phyloP scores from a whole-genome alignment of 2,329 filamentous ascomycete genomes.

The Mariannaea elegans region DNA sequence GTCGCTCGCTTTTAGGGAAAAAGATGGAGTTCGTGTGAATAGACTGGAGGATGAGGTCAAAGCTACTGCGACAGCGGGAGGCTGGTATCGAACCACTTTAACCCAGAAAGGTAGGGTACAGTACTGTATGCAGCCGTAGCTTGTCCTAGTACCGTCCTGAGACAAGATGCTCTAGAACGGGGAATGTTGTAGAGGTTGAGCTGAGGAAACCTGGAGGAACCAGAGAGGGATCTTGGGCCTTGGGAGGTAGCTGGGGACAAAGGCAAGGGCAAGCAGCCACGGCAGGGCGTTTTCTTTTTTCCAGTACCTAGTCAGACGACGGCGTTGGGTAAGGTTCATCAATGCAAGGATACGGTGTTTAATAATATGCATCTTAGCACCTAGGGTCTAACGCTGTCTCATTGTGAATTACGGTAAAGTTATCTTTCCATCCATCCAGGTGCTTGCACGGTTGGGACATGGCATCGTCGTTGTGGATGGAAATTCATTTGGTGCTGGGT shows the following conservation, averaged over 20 bases:
- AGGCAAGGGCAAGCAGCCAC: conserved; percentile 3
- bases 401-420: too few relatives aligned
- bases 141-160: conserved; percentile 2
- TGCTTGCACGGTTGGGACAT: too few relatives aligned
- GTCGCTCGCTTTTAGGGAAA: conserved; percentile 11
- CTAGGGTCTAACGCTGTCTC: too few relatives aligned
- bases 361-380: too few relatives aligned
- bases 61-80: conserved; percentile 2
- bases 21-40: conserved; percentile 16
- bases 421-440: too few relatives aligned
- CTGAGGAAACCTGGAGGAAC: conserved; percentile 20
- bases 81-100: conserved; percentile 5
- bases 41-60: conserved; percentile 14
- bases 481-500: too few relatives aligned
- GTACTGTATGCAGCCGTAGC: not conserved
- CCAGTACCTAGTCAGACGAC: not conserved
- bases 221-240: not conserved
- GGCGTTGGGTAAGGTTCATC: not conserved
- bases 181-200: conserved; percentile 2
- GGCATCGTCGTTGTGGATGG: too few relatives aligned
- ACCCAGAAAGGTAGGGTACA: not conserved
- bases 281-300: not conserved
- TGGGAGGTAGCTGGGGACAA: not conserved
- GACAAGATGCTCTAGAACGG: conserved; percentile 3
- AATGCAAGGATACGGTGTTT: not conserved